Evolutionary conservation across 2,329 filamentous ascomycete species (phyloP).

Genomic region (Neopestalotiopsis sp.): DNA sequence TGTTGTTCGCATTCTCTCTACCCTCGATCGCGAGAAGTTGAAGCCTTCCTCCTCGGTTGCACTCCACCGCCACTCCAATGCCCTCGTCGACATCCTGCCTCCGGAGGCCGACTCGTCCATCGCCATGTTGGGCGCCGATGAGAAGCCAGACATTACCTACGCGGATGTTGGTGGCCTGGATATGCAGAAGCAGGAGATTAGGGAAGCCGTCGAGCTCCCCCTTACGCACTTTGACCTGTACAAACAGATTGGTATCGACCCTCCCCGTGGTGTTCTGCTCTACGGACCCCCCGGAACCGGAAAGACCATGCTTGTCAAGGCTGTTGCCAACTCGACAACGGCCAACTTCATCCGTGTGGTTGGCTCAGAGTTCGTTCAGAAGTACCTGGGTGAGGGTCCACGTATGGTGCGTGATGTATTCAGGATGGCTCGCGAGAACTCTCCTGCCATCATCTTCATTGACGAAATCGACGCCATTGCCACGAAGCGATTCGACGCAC

Average conservation of each 20-base stretch:
- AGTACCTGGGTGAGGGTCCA: slow-evolving; percentile 96
- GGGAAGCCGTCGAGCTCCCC: slow-evolving; percentile 95
- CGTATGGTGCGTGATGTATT: slow-evolving; percentile 99
- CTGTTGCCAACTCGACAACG: slow-evolving; percentile 96
- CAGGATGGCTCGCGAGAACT: slow-evolving; percentile 98
- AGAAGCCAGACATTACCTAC: slow-evolving; percentile 98
- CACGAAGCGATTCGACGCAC: slow-evolving; percentile 98
- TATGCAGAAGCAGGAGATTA: slow-evolving; percentile 99
- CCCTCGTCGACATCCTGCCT: slow-evolving; percentile 97
- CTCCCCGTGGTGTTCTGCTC: slow-evolving; percentile 91
- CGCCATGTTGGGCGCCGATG: slow-evolving; percentile 93
- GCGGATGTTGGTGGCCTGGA: slow-evolving; percentile 96
- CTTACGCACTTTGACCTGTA: slow-evolving; percentile 98
- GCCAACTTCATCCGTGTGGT: slow-evolving; percentile 98
- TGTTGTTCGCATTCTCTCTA: slow-evolving; percentile 96
- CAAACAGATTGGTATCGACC: slow-evolving; percentile 99
- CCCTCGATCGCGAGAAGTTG: slow-evolving; percentile 95
- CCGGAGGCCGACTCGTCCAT: slow-evolving; percentile 98
- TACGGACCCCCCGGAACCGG: slow-evolving; percentile 93
- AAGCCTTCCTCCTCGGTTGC: slow-evolving; percentile 98
- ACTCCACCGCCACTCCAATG: slow-evolving; percentile 97
- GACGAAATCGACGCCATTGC: slow-evolving; percentile 99
- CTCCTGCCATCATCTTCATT: slow-evolving; percentile 98
- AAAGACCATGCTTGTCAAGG: slow-evolving; percentile 93
- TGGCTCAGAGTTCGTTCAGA: slow-evolving; percentile 97